These are phyloP conservation scores for Echinochloa phyllopogon DNA, from an alignment of 176 grass and related monocot genomes.

Conservation along the genomic window DNA sequence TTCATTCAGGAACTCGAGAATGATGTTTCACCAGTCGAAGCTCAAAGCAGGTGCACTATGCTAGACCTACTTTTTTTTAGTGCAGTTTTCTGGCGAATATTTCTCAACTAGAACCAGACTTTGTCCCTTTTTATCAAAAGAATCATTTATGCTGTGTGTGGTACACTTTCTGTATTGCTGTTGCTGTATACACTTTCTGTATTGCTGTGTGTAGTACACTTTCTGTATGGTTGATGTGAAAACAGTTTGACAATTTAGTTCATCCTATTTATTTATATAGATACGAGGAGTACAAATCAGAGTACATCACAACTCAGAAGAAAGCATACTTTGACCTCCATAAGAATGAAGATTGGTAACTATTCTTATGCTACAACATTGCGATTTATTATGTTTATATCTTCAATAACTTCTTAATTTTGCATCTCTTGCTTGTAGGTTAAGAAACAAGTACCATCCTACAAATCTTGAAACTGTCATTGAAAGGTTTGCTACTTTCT, in stretches of 20 bases:
- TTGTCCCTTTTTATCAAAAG: background rate
- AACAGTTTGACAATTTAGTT: slow-evolving; percentile 22
- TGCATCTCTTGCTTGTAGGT: slow-evolving; percentile 57
- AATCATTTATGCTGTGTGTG: background rate
- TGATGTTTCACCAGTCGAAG: slow-evolving; percentile 90
- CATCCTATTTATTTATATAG: slow-evolving; percentile 55
- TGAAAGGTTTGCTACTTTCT: slow-evolving; percentile 70
- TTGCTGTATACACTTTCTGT: background rate
- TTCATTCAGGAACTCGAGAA: slow-evolving; percentile 99
- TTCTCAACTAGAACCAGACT: slow-evolving; percentile 21
- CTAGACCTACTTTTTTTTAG: slow-evolving; percentile 4
- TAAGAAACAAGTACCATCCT: slow-evolving; percentile 98
- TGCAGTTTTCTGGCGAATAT: slow-evolving; percentile 18
- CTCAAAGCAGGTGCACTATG: slow-evolving; percentile 72
- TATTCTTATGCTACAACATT: slow-evolving; percentile 6
- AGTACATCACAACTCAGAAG: slow-evolving; percentile 98
- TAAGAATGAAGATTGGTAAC: slow-evolving; percentile 92
- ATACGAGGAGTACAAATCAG: slow-evolving; percentile 94
- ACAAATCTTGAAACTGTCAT: slow-evolving; percentile 88
- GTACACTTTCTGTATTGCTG: background rate
- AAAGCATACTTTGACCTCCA: slow-evolving; percentile 93
- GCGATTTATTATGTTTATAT: slow-evolving; percentile 3
- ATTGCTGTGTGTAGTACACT: background rate
- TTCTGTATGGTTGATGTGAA: slow-evolving; percentile 6
- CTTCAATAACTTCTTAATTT: slow-evolving; percentile 29